Conservation (phyloP, 208 protist species). For the Sergeia podlipaevii region DNA sequence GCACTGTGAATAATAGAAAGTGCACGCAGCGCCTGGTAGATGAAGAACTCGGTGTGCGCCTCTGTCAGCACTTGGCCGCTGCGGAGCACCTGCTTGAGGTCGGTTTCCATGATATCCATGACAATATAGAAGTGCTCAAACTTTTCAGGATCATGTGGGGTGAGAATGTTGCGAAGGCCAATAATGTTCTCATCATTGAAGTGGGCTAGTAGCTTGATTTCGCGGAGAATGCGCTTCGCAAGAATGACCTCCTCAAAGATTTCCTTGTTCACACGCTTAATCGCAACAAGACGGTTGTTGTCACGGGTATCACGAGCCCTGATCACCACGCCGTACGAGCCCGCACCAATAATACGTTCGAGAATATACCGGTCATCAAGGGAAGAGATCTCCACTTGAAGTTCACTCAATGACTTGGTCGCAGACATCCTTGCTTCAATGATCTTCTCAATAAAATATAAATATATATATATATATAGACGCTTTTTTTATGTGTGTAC, state of each 20-base stretch:
- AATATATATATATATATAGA: constrained; percentile 15
- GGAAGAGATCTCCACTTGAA: constrained; percentile 75
- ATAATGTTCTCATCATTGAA: constrained; percentile 93
- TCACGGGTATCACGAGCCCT: constrained; percentile 68
- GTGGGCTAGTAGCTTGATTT: constrained; percentile 93
- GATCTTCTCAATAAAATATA: not conserved
- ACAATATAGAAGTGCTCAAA: constrained; percentile 94
- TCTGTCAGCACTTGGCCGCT: constrained; percentile 89
- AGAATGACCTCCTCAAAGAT: constrained; percentile 92
- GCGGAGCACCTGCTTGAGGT: constrained; percentile 94
- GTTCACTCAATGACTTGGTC: constrained; percentile 46
- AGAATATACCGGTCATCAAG: constrained; percentile 88
- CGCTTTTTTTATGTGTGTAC: constrained; percentile 10
- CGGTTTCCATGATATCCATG: constrained; percentile 96
- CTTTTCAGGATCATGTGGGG: constrained; percentile 46
- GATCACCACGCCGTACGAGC: constrained; percentile 91
- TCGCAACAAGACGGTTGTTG: constrained; percentile 79
- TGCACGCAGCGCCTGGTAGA: constrained; percentile 94
- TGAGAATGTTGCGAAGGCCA: constrained; percentile 84
- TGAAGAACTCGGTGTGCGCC: constrained; percentile 94
- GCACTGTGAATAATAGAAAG: constrained; percentile 94
- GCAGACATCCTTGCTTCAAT: constrained; percentile 7
- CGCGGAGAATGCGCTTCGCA: constrained; percentile 93
- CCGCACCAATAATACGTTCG: constrained; percentile 87
- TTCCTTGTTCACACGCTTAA: constrained; percentile 95